Percentiles rank a stretch among this genome's conserved stretches.
These are phyloP conservation scores for Mycena indigotica DNA, from an alignment of 768 basidiomycete genomes.

Conservation along the genomic window DNA sequence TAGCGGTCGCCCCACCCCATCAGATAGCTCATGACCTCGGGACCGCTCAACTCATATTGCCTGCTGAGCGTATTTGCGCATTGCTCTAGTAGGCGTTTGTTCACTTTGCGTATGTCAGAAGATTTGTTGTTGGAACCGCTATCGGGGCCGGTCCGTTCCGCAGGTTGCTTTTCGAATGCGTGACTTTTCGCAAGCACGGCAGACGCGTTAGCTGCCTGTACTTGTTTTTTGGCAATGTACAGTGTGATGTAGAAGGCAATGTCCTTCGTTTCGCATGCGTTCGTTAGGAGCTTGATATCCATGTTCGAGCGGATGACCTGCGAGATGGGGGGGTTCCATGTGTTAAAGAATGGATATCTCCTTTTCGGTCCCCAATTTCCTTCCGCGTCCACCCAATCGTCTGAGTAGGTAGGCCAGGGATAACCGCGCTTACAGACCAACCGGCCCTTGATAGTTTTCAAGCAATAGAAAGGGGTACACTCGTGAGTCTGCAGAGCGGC, in stretches of 20 bases:
- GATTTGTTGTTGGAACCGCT: neutral
- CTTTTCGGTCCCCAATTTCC: slow-evolving; percentile 34
- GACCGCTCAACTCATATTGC: slow-evolving; percentile 31
- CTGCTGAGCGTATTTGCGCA: slow-evolving; percentile 31
- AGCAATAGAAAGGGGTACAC: slow-evolving; percentile 30
- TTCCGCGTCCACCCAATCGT: slow-evolving; percentile 27
- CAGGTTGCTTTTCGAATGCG: slow-evolving; percentile 27
- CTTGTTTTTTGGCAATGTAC: slow-evolving; percentile 51
- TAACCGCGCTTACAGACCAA: slow-evolving; percentile 36
- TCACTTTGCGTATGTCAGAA: slow-evolving; percentile 15
- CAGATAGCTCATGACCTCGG: slow-evolving; percentile 34
- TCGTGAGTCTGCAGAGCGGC: slow-evolving; percentile 36
- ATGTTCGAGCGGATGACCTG: slow-evolving; percentile 13
- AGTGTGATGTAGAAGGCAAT: slow-evolving; percentile 42
- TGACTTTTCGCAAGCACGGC: slow-evolving; percentile 38
- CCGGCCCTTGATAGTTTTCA: slow-evolving; percentile 12
- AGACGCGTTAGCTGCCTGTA: slow-evolving; percentile 33
- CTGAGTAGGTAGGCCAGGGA: slow-evolving; percentile 26
- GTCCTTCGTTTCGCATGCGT: slow-evolving; percentile 33
- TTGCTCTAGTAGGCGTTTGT: slow-evolving; percentile 25
- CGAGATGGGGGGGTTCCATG: slow-evolving; percentile 29
- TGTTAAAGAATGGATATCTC: slow-evolving; percentile 27
- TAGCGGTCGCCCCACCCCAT: no score
- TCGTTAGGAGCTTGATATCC: slow-evolving; percentile 41
- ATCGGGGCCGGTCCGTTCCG: neutral